Conservation (phyloP, 306 rosid genomes). For the Medicago lupulina region DNA sequence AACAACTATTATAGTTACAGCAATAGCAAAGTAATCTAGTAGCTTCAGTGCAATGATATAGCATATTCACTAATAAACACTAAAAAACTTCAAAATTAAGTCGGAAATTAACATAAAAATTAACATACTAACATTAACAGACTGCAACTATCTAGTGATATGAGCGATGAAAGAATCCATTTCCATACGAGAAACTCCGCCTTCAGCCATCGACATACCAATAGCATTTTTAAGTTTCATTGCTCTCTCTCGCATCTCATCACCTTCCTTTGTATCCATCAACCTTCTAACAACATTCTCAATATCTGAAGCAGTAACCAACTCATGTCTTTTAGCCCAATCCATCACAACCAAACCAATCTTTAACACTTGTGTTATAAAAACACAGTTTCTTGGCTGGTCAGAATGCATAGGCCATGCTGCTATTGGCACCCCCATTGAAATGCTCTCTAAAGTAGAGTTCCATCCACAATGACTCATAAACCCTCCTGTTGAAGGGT, state of each 20-base stretch:
- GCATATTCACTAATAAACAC: too few species aligned
- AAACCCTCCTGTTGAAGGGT: slow-evolving; percentile 43
- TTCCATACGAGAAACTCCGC: slow-evolving; percentile 58
- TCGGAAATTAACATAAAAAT: neutral
- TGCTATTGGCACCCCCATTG: slow-evolving; percentile 45
- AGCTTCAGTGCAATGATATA: too few species aligned
- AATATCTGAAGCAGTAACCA: slow-evolving; percentile 42
- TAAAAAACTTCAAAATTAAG: too few species aligned
- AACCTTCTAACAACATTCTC: slow-evolving; percentile 47
- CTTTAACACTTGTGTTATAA: slow-evolving; percentile 28
- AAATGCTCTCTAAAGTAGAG: slow-evolving; percentile 36
- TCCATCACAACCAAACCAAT: slow-evolving; percentile 42
- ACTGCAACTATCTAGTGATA: slow-evolving; percentile 41
- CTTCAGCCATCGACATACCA: slow-evolving; percentile 42
- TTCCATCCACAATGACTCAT: slow-evolving; percentile 50
- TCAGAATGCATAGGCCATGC: slow-evolving; percentile 51
- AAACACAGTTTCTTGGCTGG: slow-evolving; percentile 35
- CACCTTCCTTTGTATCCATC: slow-evolving; percentile 58
- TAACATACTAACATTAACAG: too few species aligned
- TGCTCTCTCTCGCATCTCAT: slow-evolving; percentile 51
- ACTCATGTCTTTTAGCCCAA: slow-evolving; percentile 47
- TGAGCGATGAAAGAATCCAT: slow-evolving; percentile 68
- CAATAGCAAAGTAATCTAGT: too few species aligned
- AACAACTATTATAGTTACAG: too few species aligned
- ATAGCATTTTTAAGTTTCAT: slow-evolving; percentile 42